A percentile compares a stretch with the other conserved stretches of the same genome.
phyloP scores from a whole-genome alignment of 2,329 filamentous ascomycete species.

The Aspergillus ibericus region DNA sequence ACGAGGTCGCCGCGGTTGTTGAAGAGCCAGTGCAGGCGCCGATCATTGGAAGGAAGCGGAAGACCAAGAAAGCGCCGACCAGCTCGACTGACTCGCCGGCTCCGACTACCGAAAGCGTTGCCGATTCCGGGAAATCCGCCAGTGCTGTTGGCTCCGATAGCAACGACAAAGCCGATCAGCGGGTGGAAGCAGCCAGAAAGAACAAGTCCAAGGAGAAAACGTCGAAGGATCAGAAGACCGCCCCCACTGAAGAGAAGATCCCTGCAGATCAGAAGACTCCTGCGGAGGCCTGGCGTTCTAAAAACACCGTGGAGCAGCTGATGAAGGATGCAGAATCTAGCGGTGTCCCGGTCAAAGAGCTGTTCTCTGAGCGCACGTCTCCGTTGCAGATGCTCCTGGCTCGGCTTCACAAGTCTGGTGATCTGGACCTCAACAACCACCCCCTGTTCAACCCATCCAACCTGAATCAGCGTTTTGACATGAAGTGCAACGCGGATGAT shows the following conservation, averaged over 20 bases:
- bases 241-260: constrained; percentile 23
- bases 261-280: constrained; percentile 18
- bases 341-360: constrained; percentile 39
- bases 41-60: constrained; percentile 64
- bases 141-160: constrained; percentile 11
- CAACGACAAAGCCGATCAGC: constrained; percentile 24
- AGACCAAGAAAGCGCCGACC: constrained; percentile 48
- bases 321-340: constrained; percentile 39
- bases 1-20: constrained; percentile 36
- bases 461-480: constrained; percentile 43
- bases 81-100: constrained; percentile 22
- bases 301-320: constrained; percentile 43
- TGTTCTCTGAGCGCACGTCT: constrained; percentile 42
- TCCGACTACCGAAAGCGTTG: constrained; percentile 9
- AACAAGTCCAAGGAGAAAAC: constrained; percentile 26
- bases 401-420: constrained; percentile 39
- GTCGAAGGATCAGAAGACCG: constrained; percentile 21
- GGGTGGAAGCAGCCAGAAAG: constrained; percentile 20
- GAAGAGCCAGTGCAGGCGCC: constrained; percentile 61
- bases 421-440: constrained; percentile 39
- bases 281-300: constrained; percentile 37
- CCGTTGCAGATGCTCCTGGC: constrained; percentile 41
- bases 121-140: constrained; percentile 20
- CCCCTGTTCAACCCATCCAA: constrained; percentile 44
- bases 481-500: constrained; percentile 43